These are phyloP conservation scores for Saccharomyces hybrid DNA, from an alignment of 1,139 yeast genomes.

Conservation along the genomic window DNA sequence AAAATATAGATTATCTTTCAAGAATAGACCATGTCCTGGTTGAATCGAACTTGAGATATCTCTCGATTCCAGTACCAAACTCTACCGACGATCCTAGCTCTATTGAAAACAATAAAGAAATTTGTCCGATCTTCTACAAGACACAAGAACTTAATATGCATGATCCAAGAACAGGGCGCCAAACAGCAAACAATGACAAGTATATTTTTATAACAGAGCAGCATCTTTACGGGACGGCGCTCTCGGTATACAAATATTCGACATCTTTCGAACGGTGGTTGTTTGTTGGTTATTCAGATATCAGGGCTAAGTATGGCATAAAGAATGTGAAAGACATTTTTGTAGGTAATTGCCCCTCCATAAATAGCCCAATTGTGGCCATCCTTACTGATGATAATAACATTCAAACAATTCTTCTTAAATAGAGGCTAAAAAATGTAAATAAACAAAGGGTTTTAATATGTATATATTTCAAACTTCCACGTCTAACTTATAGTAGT, in stretches of 20 bases:
- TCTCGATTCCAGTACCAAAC: conserved; percentile 1
- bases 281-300: conserved; percentile 21
- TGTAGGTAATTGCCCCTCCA: not conserved
- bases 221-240: conserved; percentile 21
- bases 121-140: conserved; percentile 1
- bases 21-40: conserved; percentile 1
- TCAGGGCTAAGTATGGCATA: conserved; percentile 20
- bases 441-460: not conserved
- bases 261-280: conserved; percentile 15
- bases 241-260: conserved; percentile 16
- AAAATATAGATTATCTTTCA: not conserved
- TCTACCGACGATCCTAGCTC: not conserved
- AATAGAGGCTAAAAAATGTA: not conserved
- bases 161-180: not conserved
- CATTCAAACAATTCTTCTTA: not conserved
- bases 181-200: conserved; percentile 4
- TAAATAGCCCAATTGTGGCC: not conserved
- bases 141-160: not conserved
- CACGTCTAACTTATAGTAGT: not conserved
- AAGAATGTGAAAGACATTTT: conserved; percentile 8
- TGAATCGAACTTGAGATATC: conserved; percentile 1
- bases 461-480: not conserved
- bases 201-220: conserved; percentile 16
- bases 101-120: not conserved
- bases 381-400: not conserved